Evolutionary conservation across 2,329 filamentous ascomycete species (phyloP), one percentile per base, ranked within the genome.

Genomic region (Pestalotiopsis fici): DNA sequence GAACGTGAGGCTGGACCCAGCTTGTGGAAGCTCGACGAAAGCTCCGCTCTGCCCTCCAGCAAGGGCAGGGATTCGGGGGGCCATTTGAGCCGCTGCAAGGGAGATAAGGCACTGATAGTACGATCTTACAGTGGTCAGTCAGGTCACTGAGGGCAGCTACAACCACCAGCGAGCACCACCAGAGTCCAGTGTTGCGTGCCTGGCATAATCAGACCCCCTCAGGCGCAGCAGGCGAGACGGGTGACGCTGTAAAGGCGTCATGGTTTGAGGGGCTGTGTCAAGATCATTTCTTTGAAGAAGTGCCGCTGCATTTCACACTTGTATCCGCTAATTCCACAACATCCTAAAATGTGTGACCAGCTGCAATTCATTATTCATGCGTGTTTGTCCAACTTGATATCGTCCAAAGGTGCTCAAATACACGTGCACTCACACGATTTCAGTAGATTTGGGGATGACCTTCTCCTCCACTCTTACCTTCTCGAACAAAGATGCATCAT

Each of bases 1-100:
- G 31, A 7, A 11, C 15, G 43, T 50, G 43, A 50, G 43, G 43
- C 43, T 50, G 43, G 43, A n/a, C 43, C n/a, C n/a, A 50, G 31
- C 25, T 31, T 60, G 57, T 60, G 57, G 57, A 60, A 60, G 57
- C 57, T 60, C 57, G 31, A 21, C 27, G 31, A 60, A 60, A 31
- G 57, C 21, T 57, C 25, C 25, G 57, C 43, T 21, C 43, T 50
- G 43, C 43, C 31, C 31, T 35, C 31, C 31, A 35, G 18, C 43
- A n/a, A 11, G 18, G 43, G 43, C 43, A 50, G 3, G 43, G 43
- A 50, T 50, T 50, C 43, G 43, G 43, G n/a, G 43, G 43, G 43
- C 43, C n/a, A 50, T 50, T 50, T 50, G 43, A 50, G 43, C 43
- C 43, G 43, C 43, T 18, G 43, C 43, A 50, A 18, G 43, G 43